Conservation (phyloP, 1,139 yeast species). For the Protomyces inundatus region DNA sequence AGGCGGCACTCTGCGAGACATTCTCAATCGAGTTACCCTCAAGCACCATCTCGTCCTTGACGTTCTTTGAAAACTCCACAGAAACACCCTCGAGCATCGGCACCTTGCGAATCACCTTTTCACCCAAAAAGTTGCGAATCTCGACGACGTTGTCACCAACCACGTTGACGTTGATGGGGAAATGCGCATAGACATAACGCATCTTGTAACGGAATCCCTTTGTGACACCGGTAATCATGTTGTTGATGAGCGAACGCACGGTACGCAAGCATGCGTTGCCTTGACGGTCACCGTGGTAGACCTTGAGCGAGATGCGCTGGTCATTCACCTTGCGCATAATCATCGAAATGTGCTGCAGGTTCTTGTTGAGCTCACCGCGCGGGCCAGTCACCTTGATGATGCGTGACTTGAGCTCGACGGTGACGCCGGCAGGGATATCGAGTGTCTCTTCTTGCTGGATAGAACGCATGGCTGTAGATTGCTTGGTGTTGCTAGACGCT, state of each 20-base stretch:
- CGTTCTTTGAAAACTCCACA: constrained; percentile 70
- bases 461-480: constrained; percentile 18
- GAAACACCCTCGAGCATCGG: constrained; percentile 86
- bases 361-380: constrained; percentile 91
- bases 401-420: constrained; percentile 89
- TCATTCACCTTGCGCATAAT: constrained; percentile 73
- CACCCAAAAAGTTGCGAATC: constrained; percentile 99
- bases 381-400: constrained; percentile 89
- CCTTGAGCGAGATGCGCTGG: constrained; percentile 76
- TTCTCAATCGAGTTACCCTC: constrained; percentile 96
- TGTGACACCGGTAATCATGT: constrained; percentile 98
- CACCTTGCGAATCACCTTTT: constrained; percentile 88
- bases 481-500: background rate
- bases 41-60: constrained; percentile 90
- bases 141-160: constrained; percentile 72
- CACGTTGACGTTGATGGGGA: constrained; percentile 98
- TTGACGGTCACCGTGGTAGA: constrained; percentile 99
- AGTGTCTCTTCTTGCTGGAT: constrained; percentile 61
- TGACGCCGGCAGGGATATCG: constrained; percentile 91
- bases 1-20: constrained; percentile 98
- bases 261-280: constrained; percentile 99
- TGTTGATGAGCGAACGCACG: constrained; percentile 87
- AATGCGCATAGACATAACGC: constrained; percentile 99
- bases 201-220: constrained; percentile 93
- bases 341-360: constrained; percentile 91